Percentiles rank a stretch among this genome's conserved stretches.
phyloP scores from a whole-genome alignment of 208 protist genomes.

The Trichomonas vaginalis region DNA sequence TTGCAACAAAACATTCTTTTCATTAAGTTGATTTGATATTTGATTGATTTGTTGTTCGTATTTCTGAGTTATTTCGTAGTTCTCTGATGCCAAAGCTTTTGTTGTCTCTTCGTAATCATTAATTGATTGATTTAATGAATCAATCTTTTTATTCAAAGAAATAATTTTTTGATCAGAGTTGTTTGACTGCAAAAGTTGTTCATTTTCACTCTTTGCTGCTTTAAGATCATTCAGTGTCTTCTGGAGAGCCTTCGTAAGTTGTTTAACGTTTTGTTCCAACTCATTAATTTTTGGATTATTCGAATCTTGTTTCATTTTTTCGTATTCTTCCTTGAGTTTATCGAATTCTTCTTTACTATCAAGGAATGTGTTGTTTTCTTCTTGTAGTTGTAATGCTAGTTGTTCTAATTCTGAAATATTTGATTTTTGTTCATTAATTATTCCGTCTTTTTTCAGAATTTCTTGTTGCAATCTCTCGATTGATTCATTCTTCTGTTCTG shows the following conservation, averaged over 20 bases:
- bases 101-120: too few relatives aligned
- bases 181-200: neutral
- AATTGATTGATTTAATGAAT: too few relatives aligned
- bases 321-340: neutral
- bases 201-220: neutral
- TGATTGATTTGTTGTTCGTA: neutral
- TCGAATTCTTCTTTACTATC: neutral
- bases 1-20: neutral
- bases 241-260: neutral
- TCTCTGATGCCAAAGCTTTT: neutral
- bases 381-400: neutral
- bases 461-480: neutral
- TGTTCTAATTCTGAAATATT: neutral
- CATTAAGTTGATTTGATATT: too few relatives aligned
- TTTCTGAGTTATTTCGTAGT: neutral
- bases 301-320: neutral
- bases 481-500: neutral
- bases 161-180: too few relatives aligned
- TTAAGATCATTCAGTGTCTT: neutral
- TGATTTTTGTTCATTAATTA: neutral
- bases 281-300: neutral
- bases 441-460: neutral
- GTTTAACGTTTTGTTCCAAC: neutral
- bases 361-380: neutral
- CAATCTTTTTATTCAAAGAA: too few relatives aligned